Evolutionary conservation across 2,329 filamentous ascomycete genomes (phyloP).

Genomic region (Torrubiellomyces zombiae): DNA sequence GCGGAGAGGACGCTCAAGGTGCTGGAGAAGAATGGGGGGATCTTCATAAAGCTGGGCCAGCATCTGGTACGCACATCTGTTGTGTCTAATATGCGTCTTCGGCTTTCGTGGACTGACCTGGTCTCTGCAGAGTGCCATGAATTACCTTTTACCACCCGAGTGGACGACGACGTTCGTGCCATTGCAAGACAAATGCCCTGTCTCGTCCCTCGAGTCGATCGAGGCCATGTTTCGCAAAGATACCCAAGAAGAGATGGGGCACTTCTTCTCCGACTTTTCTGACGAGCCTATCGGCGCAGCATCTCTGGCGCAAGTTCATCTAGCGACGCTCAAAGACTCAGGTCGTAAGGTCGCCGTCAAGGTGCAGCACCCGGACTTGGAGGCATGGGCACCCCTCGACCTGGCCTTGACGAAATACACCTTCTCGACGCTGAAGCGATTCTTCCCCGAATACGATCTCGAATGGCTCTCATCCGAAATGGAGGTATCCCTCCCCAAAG

Average conservation of each 20-base stretch:
- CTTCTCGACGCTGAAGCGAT: constrained; percentile 75
- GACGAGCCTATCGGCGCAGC: constrained; percentile 73
- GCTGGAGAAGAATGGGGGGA: constrained; percentile 89
- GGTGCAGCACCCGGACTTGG: constrained; percentile 79
- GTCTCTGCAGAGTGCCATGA: constrained; percentile 60
- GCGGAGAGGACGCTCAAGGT: constrained; percentile 74
- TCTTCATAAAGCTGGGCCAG: constrained; percentile 96
- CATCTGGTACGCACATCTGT: constrained; percentile 49
- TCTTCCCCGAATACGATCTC: constrained; percentile 94
- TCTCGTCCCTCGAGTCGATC: constrained; percentile 78
- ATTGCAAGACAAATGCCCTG: constrained; percentile 85
- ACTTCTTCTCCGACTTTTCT: constrained; percentile 78
- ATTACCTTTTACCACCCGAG: constrained; percentile 77
- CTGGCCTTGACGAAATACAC: constrained; percentile 74
- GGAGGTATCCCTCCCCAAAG: constrained; percentile 76
- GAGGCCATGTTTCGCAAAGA: constrained; percentile 73
- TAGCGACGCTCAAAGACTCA: constrained; percentile 65
- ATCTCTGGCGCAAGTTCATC: constrained; percentile 85
- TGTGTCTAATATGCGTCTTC: no score
- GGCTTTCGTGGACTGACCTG: no score
- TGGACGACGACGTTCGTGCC: constrained; percentile 96
- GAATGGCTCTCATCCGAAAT: constrained; percentile 93
- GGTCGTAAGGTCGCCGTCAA: constrained; percentile 89
- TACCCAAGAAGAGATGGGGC: constrained; percentile 60
- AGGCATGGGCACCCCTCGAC: constrained; percentile 82